These are phyloP conservation scores for Lyophyllum decastes DNA, from an alignment of 768 basidiomycete genomes.

Conservation along the genomic window DNA sequence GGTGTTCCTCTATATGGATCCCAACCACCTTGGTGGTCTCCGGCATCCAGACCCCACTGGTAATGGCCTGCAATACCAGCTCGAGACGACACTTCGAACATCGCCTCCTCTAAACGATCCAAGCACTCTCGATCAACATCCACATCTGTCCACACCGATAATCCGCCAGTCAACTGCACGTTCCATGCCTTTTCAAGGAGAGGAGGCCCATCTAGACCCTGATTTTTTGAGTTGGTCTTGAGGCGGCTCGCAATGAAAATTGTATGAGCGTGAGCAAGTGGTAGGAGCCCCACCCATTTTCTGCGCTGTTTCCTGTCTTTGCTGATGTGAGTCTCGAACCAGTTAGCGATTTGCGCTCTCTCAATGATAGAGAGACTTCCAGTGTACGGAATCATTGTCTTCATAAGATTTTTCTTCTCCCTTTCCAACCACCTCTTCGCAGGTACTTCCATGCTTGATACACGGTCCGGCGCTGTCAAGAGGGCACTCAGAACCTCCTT, in stretches of 20 bases:
- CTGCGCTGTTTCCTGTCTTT: neutral
- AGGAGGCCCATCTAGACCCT: no score
- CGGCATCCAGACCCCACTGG: constrained; percentile 15
- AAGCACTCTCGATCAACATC: constrained; percentile 12
- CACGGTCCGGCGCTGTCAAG: neutral
- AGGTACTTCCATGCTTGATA: neutral
- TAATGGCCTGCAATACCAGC: constrained; percentile 16
- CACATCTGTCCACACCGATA: neutral
- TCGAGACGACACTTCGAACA: constrained; percentile 12
- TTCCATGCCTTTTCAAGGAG: neutral
- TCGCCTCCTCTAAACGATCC: constrained; percentile 10
- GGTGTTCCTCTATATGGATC: neutral
- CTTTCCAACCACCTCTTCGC: neutral
- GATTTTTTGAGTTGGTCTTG: neutral
- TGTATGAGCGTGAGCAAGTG: constrained; percentile 4
- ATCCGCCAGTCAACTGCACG: neutral
- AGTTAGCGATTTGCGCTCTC: constrained; percentile 2
- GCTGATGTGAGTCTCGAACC: constrained; percentile 8
- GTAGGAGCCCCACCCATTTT: neutral
- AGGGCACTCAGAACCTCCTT: neutral
- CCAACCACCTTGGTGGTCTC: constrained; percentile 2
- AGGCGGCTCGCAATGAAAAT: constrained; percentile 9
- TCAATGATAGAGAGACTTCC: neutral
- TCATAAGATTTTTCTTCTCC: neutral
- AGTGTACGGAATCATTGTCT: neutral